Evolutionary conservation across 305 asterid genomes (phyloP), one percentile per base, ranked within the genome.

Genomic region (Fraxinus velutina): DNA sequence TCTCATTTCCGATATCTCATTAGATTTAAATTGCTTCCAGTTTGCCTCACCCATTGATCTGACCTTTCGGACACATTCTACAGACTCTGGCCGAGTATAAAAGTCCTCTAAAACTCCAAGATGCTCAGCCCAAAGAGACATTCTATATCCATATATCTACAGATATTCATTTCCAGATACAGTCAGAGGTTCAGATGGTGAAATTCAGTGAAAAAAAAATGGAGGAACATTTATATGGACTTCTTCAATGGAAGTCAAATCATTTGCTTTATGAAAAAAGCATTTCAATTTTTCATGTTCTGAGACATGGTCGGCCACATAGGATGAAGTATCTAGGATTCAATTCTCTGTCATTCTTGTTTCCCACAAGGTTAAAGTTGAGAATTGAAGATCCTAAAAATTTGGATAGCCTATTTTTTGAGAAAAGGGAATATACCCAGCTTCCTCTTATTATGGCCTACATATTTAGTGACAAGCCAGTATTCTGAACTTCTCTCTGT

Each of bases 121-220:
- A 86, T 96, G 99, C 89, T 96, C 99, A 0, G 99, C 99, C 99
- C 99, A 96, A 44, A 96, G 88, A 6, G 99, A 96, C 98, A 96
- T 96, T 84, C 99, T 86, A 80, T 94, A 96, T 83, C 97, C 98
- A 78, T 94, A 91, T 76, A 96, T 86, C 99, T 96, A 75, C 85
- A 82, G 29, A 64, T 81, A 75, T 36, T 80, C 81, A 86, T 34
- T 79, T 80, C 17, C 32, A 82, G 47, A 75, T 27, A 78, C 13
- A 60, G 74, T 24, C 13, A 70, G 34, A 6, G 33, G 30, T 72
- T 66, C 70, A 32, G 44, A 75, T 66, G 19, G 36, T 24, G 73
- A 66, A 24, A 66, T 66, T 66, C 73, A 66, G 36, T 27, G 71
- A 22, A 62, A 57, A 55, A 50, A 62, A 62, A 62, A 62, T 62